Evolutionary conservation across 768 basidiomycete species (phyloP).

Genomic region (Thelephora ganbajun): DNA sequence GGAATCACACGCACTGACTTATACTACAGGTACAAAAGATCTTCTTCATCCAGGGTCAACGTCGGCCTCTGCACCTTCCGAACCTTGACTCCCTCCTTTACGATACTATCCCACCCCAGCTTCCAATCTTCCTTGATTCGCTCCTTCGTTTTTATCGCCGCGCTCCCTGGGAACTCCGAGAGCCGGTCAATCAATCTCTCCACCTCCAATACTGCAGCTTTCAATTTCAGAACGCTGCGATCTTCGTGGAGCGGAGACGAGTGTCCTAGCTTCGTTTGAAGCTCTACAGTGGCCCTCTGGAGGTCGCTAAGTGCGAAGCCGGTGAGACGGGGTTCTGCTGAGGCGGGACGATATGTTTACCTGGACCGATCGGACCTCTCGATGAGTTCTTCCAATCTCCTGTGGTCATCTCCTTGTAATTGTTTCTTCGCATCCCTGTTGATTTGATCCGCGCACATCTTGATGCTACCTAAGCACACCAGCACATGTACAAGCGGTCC

Average conservation of each 20-base stretch:
- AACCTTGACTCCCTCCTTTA: conserved; percentile 1
- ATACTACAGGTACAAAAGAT: neutral
- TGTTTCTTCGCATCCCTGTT: conserved; percentile 21
- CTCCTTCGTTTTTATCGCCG: conserved; percentile 1
- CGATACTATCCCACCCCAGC: conserved; percentile 11
- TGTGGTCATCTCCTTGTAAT: conserved; percentile 15
- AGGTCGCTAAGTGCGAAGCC: conserved; percentile 9
- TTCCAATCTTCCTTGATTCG: conserved; percentile 7
- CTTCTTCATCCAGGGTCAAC: neutral
- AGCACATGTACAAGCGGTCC: conserved; percentile 26
- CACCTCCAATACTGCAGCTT: conserved; percentile 14
- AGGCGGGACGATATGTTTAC: conserved; percentile 17
- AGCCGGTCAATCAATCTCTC: conserved; percentile 11
- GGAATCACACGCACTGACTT: too few species aligned
- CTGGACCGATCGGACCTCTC: conserved; percentile 12
- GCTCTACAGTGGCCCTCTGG: conserved; percentile 12
- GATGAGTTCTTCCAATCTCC: conserved; percentile 19
- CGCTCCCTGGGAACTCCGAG: conserved; percentile 5
- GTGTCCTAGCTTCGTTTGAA: conserved; percentile 21
- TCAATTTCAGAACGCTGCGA: conserved; percentile 15
- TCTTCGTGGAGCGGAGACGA: conserved; percentile 15
- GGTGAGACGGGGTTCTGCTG: neutral
- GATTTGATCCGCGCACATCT: conserved; percentile 11
- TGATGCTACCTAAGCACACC: conserved; percentile 23
- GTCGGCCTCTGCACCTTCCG: conserved; percentile 6